Conservation (phyloP, 177 flowering plant species). For the Tripterygium wilfordii region DNA sequence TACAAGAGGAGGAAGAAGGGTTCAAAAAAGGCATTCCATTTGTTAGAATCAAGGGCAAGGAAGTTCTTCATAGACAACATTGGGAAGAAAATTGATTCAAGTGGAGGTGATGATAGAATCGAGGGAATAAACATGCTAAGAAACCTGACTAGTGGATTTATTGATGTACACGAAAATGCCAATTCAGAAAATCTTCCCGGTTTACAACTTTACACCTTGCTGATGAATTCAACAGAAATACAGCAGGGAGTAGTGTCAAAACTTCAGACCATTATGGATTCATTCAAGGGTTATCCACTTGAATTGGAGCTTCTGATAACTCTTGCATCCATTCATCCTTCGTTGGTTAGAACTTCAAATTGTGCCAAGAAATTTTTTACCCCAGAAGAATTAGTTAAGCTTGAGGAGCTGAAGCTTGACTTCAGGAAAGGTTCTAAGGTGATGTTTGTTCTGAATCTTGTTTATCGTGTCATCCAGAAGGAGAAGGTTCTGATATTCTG, state of each 20-base stretch:
- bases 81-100: slow-evolving; percentile 54
- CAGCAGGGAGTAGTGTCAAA: slow-evolving; percentile 54
- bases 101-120: slow-evolving; percentile 36
- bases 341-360: slow-evolving; percentile 55
- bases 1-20: slow-evolving; percentile 33
- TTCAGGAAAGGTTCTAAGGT: slow-evolving; percentile 71
- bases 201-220: slow-evolving; percentile 65
- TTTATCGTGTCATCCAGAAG: slow-evolving; percentile 45
- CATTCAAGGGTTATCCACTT: slow-evolving; percentile 44
- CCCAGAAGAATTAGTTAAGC: slow-evolving; percentile 32
- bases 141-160: slow-evolving; percentile 57
- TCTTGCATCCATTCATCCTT: slow-evolving; percentile 83
- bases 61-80: slow-evolving; percentile 65
- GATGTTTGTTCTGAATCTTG: slow-evolving; percentile 71
- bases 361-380: slow-evolving; percentile 45
- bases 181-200: slow-evolving; percentile 67
- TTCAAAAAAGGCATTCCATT: slow-evolving; percentile 18
- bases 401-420: slow-evolving; percentile 45
- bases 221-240: slow-evolving; percentile 66
- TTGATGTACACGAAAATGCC: slow-evolving; percentile 74
- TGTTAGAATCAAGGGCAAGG: slow-evolving; percentile 62
- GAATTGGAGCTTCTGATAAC: slow-evolving; percentile 79
- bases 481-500: slow-evolving; percentile 87
- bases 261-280: slow-evolving; percentile 39
- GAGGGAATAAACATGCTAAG: slow-evolving; percentile 57